Evolutionary conservation across 371 early-diverging fungal species (phyloP), one percentile per base, ranked within the genome.

Genomic region (Mycotypha africana): DNA sequence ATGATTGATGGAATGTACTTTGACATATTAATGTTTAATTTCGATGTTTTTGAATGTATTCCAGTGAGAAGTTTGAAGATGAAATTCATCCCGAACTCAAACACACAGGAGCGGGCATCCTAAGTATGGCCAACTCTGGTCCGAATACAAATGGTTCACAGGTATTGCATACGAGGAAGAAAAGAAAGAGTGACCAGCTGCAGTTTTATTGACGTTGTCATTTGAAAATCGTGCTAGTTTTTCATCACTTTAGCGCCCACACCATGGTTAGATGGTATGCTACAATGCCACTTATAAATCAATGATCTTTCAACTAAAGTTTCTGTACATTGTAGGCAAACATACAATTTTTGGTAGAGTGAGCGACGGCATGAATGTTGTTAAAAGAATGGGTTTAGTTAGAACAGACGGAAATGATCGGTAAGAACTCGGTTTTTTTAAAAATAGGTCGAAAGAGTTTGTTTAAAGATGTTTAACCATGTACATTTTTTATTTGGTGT

Each of bases 51-150:
- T 12, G 6, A 9, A 28, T 35, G 37, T 9, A 37, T 41, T 5
- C 15, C 46, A 45, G 45, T 15, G 44, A 56, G 34, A 75, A 67
- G 47, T 92, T 92, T 62, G 80, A 59, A 20, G 91, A 92, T 63
- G 92, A 92, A 55, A 81, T 88, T 33, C 65, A 81, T 52, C 71
- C 73, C 30, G 78, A 60, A 19, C 60, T 84, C 30, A 84, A 85
- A 51, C 93, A 93, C 54, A 78, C 85, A n/a, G 84, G 82, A 33
- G 82, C 82, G 45, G 90, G 89, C 22, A 81, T 87, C 49, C 56
- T 85, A 11, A 81, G 81, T 55, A 93, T 93, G 93, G 93, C 93
- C 17, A 93, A 93, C 63, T 49, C 82, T 33, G 93, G 93, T 7
- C 81, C 81, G 36, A 81, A 91, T 51, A 87, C 91, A 5, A 92